phyloP scores from a whole-genome alignment of 1,284 basidiomycete genomes.

The Fistulinella cinereoalba region DNA sequence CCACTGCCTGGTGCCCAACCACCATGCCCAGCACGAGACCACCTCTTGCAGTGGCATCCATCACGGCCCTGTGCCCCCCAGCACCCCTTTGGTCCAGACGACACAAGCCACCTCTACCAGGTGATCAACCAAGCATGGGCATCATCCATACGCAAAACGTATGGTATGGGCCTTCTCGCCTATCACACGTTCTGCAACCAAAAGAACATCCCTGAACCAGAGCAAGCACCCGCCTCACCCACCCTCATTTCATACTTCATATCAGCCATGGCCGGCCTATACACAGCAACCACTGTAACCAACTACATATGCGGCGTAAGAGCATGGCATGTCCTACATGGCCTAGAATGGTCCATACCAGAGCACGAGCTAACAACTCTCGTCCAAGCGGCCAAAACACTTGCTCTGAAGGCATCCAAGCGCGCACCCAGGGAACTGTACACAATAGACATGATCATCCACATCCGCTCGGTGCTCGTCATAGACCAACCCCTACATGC shows the following conservation, averaged over 20 bases:
- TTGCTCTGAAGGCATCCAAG: too few species aligned
- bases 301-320: not conserved
- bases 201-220: not conserved
- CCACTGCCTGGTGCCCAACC: not conserved
- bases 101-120: not conserved
- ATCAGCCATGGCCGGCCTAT: not conserved
- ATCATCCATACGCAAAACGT: not conserved
- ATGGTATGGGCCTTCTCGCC: not conserved
- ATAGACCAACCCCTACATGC: too few species aligned
- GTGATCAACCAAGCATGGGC: not conserved
- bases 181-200: not conserved
- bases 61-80: not conserved
- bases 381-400: too few species aligned
- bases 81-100: not conserved
- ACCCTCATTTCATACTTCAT: slow-evolving; percentile 6
- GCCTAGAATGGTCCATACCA: not conserved
- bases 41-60: not conserved
- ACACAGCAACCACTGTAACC: not conserved
- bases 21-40: not conserved
- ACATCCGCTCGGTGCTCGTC: too few species aligned
- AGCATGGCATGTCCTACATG: not conserved
- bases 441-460: too few species aligned
- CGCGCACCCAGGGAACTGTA: too few species aligned
- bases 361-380: too few species aligned
- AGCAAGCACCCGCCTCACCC: not conserved